Conservation (phyloP, 2,329 filamentous ascomycete species). For the Sphaerulina populicola region DNA sequence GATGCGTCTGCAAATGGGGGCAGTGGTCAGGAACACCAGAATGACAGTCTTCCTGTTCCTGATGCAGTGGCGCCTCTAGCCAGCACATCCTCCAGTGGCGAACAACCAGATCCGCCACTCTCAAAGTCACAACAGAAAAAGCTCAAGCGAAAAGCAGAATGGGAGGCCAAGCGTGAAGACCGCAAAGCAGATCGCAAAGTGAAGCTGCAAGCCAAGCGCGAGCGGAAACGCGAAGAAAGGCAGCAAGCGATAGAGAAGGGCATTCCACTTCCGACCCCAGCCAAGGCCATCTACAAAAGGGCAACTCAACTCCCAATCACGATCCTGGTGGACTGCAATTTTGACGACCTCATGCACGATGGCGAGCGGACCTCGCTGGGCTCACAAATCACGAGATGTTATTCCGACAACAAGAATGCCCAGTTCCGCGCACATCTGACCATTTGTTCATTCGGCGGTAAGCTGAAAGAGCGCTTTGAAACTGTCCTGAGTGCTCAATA, state of each 20-base stretch:
- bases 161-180: conserved; percentile 60
- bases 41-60: not conserved
- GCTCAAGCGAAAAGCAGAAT: conserved; percentile 59
- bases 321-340: conserved; percentile 83
- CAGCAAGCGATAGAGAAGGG: conserved; percentile 19
- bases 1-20: not conserved
- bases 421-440: conserved; percentile 62
- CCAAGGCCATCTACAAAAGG: conserved; percentile 8
- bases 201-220: conserved; percentile 46
- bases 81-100: not conserved
- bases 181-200: conserved; percentile 53
- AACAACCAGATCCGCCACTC: conserved; percentile 36
- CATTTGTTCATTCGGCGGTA: conserved; percentile 68
- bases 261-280: conserved; percentile 2
- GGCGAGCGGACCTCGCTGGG: conserved; percentile 76
- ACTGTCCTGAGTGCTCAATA: conserved; percentile 63
- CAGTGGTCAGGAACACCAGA: not conserved
- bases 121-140: conserved; percentile 88
- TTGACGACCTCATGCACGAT: conserved; percentile 81
- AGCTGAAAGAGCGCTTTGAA: conserved; percentile 70
- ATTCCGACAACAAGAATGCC: conserved; percentile 74
- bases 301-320: conserved; percentile 56
- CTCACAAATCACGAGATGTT: conserved; percentile 75
- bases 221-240: conserved; percentile 38
- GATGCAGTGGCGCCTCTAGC: conserved; percentile 3